Percentiles rank a stretch among this genome's conserved stretches.
These are phyloP conservation scores for Typha latifolia DNA, from an alignment of 176 grass and related monocot species.

Conservation along the genomic window DNA sequence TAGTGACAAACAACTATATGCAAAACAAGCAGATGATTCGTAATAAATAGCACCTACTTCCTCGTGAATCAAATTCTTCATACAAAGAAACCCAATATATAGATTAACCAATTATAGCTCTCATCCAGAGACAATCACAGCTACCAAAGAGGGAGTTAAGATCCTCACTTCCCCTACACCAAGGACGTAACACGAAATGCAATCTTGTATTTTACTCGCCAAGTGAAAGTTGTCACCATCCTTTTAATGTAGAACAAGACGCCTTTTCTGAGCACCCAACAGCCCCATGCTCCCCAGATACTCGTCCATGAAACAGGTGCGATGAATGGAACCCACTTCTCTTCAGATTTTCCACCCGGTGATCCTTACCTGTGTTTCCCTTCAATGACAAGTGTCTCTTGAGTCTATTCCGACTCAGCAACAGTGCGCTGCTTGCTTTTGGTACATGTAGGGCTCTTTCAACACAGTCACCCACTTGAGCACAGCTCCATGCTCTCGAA, in stretches of 20 bases:
- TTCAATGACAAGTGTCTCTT: constrained; percentile 38
- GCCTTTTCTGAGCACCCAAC: background rate
- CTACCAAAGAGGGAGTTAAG: too few relatives aligned
- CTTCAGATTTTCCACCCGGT: constrained; percentile 13
- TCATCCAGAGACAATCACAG: too few relatives aligned
- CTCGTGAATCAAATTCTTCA: too few relatives aligned
- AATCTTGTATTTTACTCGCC: background rate
- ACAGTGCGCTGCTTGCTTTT: constrained; percentile 23
- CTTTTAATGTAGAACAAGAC: background rate
- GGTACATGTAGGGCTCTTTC: constrained; percentile 23
- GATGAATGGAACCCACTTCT: background rate
- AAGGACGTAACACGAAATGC: too few relatives aligned
- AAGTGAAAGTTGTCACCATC: background rate
- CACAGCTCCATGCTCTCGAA: constrained; percentile 65
- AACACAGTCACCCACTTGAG: constrained; percentile 42
- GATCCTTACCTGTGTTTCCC: constrained; percentile 22
- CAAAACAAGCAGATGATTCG: too few relatives aligned
- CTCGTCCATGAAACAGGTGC: background rate
- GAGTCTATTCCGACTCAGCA: constrained; percentile 23
- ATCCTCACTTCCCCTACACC: too few relatives aligned
- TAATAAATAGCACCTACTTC: too few relatives aligned
- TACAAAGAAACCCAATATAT: too few relatives aligned
- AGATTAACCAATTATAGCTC: too few relatives aligned
- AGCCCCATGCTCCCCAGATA: background rate
- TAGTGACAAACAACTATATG: too few relatives aligned